Evolutionary conservation across 306 rosid species (phyloP).

Genomic region (Castanea mollissima): DNA sequence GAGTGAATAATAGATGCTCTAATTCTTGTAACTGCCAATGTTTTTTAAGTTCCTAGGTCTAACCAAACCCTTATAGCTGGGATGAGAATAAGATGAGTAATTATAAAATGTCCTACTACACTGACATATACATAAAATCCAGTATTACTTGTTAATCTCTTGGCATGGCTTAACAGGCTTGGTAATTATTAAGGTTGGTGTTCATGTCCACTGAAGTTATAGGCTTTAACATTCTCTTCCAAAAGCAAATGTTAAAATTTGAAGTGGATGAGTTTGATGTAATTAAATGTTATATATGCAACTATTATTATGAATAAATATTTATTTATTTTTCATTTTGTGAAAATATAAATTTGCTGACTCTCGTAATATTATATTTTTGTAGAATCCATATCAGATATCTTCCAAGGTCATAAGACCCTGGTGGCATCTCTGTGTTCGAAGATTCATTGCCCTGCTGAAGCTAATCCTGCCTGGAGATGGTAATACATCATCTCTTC

Average conservation of each 20-base stretch:
- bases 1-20: not conserved
- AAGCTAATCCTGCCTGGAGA: slow-evolving; percentile 86
- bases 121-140: not conserved
- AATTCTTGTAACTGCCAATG: not conserved
- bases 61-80: not conserved
- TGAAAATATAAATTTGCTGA: not conserved
- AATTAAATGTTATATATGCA: slow-evolving; percentile 1
- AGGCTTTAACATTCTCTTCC: not conserved
- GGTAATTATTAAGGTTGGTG: not conserved
- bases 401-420: slow-evolving; percentile 27
- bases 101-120: not conserved
- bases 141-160: not conserved
- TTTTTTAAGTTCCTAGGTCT: not conserved
- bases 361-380: slow-evolving; percentile 14
- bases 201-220: not conserved
- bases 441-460: slow-evolving; percentile 66
- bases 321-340: slow-evolving; percentile 1
- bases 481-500: slow-evolving; percentile 52
- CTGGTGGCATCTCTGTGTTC: slow-evolving; percentile 47
- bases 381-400: slow-evolving; percentile 36
- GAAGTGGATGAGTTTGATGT: not conserved
- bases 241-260: not conserved
- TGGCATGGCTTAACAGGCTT: not conserved
- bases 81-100: not conserved
- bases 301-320: not conserved